phyloP scores from a whole-genome alignment of 2,329 filamentous ascomycete species.

The Epichloe elymi region DNA sequence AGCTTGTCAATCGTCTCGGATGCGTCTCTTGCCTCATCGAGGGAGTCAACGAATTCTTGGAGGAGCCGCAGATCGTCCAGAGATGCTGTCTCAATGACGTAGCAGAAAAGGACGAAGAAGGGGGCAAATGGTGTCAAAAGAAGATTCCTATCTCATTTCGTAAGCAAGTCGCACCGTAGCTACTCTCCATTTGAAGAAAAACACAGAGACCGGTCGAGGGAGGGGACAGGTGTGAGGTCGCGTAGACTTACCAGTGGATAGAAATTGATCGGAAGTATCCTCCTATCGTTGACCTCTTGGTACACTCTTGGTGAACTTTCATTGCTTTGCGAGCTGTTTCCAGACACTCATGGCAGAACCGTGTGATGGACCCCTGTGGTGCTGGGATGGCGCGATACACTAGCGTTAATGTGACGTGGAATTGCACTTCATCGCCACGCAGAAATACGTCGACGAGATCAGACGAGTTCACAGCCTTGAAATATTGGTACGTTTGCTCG shows the following conservation, averaged over 20 bases:
- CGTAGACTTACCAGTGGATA: constrained; percentile 34
- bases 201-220: not conserved
- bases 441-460: constrained; percentile 30
- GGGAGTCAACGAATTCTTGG: constrained; percentile 41
- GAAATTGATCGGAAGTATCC: constrained; percentile 31
- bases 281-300: constrained; percentile 28
- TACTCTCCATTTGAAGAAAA: not conserved
- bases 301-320: constrained; percentile 30
- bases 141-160: constrained; percentile 26
- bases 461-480: constrained; percentile 25
- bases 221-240: no score
- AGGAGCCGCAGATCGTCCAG: constrained; percentile 40
- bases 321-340: constrained; percentile 36
- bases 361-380: constrained; percentile 25
- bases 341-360: constrained; percentile 36
- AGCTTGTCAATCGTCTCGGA: constrained; percentile 49
- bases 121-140: constrained; percentile 45
- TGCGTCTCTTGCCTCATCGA: constrained; percentile 35
- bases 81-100: constrained; percentile 40
- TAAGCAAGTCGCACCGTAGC: not conserved
- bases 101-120: constrained; percentile 46
- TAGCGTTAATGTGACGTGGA: constrained; percentile 35
- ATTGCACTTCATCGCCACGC: constrained; percentile 33
- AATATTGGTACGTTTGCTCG: constrained; percentile 21
- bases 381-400: constrained; percentile 39